Percentiles rank a stretch among this genome's conserved stretches.
Evolutionary conservation across 2,329 filamentous ascomycete genomes (phyloP).

Genomic region (Claviceps sp.): DNA sequence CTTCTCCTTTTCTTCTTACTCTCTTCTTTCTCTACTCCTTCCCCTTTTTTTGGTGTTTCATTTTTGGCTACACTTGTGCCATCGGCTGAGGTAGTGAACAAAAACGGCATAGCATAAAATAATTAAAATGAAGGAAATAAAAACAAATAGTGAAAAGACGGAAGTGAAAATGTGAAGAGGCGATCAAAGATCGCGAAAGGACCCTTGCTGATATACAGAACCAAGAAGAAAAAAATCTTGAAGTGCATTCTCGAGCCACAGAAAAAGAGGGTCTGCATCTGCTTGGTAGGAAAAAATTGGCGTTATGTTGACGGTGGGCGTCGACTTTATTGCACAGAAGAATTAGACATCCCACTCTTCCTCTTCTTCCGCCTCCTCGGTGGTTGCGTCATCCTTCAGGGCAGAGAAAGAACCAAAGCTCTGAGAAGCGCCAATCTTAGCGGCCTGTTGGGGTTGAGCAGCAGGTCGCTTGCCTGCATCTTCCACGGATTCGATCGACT

Average conservation of each 20-base stretch:
- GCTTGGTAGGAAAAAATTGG: background rate
- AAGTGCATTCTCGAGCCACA: background rate
- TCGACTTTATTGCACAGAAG: background rate
- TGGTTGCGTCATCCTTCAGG: constrained; percentile 26
- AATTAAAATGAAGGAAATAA: background rate
- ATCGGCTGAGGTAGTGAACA: background rate
- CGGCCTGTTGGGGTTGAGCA: constrained; percentile 18
- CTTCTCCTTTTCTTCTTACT: background rate
- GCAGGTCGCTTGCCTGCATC: constrained; percentile 18
- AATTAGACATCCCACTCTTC: constrained; percentile 40
- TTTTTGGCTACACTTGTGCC: background rate
- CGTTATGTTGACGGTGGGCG: background rate
- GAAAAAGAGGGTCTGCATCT: background rate
- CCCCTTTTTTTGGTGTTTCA: background rate
- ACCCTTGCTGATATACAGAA: constrained; percentile 3
- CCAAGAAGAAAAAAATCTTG: background rate
- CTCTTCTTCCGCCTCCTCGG: constrained; percentile 32
- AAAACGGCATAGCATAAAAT: background rate
- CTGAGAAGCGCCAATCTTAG: constrained; percentile 20
- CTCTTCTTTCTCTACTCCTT: background rate
- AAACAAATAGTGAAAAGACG: background rate
- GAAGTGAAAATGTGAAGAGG: background rate
- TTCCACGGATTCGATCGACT: constrained; percentile 22
- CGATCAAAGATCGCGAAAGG: background rate
- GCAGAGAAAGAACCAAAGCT: constrained; percentile 36